phyloP scores from a whole-genome alignment of 345 rosid species.

The Balakata baccata region DNA sequence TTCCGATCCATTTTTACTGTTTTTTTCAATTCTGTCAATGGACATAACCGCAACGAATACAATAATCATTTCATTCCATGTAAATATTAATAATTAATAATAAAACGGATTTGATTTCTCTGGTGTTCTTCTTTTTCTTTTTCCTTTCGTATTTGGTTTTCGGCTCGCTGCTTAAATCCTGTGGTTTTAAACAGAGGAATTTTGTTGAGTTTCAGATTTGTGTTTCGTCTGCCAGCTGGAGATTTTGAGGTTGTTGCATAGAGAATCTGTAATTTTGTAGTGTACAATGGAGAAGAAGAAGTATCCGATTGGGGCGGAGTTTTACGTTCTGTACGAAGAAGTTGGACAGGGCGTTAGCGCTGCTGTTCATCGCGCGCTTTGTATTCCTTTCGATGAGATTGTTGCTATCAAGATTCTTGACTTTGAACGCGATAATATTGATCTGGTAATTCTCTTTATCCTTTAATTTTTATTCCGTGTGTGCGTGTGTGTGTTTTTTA shows the following conservation, averaged over 20 bases:
- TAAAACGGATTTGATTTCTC: not conserved
- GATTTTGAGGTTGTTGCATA: not conserved
- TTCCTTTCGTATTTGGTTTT: not conserved
- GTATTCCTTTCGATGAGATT: slow-evolving; percentile 62
- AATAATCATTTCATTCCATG: not conserved
- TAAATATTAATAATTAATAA: not conserved
- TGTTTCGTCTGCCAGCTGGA: not conserved
- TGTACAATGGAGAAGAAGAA: slow-evolving; percentile 74
- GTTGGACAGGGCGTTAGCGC: slow-evolving; percentile 96
- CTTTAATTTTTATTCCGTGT: not conserved
- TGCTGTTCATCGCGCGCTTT: slow-evolving; percentile 74
- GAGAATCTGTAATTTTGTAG: slow-evolving; percentile 3
- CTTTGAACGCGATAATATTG: slow-evolving; percentile 85
- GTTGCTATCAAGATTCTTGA: slow-evolving; percentile 96
- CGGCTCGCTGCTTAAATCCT: not conserved
- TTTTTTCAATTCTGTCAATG: not conserved
- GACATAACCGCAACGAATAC: not conserved
- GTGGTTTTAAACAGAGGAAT: not conserved
- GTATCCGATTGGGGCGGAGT: slow-evolving; percentile 80
- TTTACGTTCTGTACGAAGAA: slow-evolving; percentile 67
- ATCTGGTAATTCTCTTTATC: slow-evolving; percentile 40
- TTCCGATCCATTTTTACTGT: not conserved
- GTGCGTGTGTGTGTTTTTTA: no score
- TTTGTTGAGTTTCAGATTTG: slow-evolving; percentile 3
- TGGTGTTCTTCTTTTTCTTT: not conserved